phyloP scores from a whole-genome alignment of 2,329 filamentous ascomycete species.

The Venturia asperata region DNA sequence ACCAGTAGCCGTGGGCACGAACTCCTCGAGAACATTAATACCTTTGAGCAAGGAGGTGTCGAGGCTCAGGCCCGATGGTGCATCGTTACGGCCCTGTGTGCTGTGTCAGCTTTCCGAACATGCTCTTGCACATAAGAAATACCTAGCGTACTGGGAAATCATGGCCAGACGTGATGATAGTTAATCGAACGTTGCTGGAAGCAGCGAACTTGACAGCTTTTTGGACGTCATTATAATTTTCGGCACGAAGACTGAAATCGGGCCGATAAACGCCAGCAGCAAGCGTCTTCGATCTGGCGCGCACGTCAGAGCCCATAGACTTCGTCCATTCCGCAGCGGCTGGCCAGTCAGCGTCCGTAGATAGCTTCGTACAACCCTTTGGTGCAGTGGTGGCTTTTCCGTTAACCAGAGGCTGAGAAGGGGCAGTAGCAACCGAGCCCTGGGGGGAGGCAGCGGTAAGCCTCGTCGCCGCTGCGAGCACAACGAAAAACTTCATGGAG shows the following conservation, averaged over 20 bases:
- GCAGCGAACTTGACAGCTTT: conserved; percentile 18
- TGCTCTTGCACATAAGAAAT: neutral
- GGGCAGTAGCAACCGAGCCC: neutral
- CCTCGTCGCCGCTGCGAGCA: neutral
- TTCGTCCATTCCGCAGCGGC: neutral
- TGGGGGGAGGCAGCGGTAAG: conserved; percentile 6
- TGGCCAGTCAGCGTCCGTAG: conserved; percentile 12
- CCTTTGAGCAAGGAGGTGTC: conserved; percentile 10
- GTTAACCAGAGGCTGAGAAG: neutral
- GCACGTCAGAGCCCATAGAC: neutral
- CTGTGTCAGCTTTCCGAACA: neutral
- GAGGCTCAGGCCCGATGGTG: neutral
- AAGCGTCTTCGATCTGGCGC: conserved; percentile 6
- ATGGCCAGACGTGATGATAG: conserved; percentile 18
- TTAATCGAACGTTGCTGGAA: conserved; percentile 15
- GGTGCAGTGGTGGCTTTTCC: neutral
- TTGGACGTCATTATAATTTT: conserved; percentile 14
- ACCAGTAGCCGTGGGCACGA: neutral
- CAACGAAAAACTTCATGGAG: neutral
- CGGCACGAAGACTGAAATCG: conserved; percentile 13
- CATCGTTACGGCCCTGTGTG: conserved; percentile 7
- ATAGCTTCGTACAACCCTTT: conserved; percentile 6
- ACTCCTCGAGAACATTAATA: conserved; percentile 9
- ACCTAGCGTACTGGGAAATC: conserved; percentile 13
- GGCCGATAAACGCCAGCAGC: conserved; percentile 22